Base-by-base conservation (phyloP, 169 alveolate genomes). In the Plasmodium gaboni region DNA sequence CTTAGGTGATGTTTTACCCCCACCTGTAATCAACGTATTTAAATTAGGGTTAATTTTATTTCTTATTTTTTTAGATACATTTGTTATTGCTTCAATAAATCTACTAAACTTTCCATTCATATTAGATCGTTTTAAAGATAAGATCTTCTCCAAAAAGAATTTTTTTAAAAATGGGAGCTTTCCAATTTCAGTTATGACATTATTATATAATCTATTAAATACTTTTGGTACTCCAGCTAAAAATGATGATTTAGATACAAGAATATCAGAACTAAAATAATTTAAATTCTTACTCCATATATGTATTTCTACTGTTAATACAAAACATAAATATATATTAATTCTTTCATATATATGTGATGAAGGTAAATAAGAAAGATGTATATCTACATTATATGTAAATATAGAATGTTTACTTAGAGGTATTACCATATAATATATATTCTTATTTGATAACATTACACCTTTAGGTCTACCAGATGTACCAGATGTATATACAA, bases 381-480 rank as follows among this genome's bases (percentile, higher is more conserved):
- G 96, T 64, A 8, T 32, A 6, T 32, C 7, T 2, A 64, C 13
- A 12, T 51, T 9, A 26, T 10, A 53, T 4, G 8, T 7, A 59
- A 67, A 57, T 1, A 83, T 1, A 3, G 51, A 38, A 7, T 8
- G 13, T 12, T 19, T 9, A 24, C 60, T 50, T 26, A 42, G n/a
- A 24, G 91, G 73, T 2, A 38, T 10, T 4, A 83, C 22, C 0
- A 64, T 44, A 60, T 55, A 42, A 61, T 38, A 80, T 51, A 94
- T 28, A 72, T 88, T 88, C 44, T 87, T 60, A 50, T 98, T 83
- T 3, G 99, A 93, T 61, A 98, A 80, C 96, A 98, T 95, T 10
- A 97, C 99, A 42, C 99, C 99, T 95, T 98, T 98, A 7, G 99
- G 99, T 48, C 74, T 78, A 71, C 99, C 99, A 44, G 99, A 98